phyloP scores from a whole-genome alignment of 305 asterid genomes.

The Caryopteris hybrid region DNA sequence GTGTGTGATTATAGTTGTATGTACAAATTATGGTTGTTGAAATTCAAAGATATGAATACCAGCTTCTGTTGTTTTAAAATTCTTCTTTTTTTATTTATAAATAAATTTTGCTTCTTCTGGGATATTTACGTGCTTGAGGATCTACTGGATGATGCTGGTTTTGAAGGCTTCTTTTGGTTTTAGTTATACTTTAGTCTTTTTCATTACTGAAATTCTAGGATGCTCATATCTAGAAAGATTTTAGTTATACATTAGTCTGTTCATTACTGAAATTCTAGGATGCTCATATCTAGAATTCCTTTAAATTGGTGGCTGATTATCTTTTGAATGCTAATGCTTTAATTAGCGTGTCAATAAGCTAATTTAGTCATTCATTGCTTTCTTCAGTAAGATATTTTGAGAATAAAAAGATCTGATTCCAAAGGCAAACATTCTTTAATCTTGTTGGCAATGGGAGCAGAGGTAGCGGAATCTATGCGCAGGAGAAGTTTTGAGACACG shows the following conservation, averaged over 20 bases:
- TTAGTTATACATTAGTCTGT: too few species aligned
- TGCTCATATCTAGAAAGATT: too few species aligned
- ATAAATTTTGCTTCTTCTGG: not conserved
- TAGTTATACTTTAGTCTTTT: not conserved
- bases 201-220: too few species aligned
- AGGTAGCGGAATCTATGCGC: slow-evolving; percentile 34
- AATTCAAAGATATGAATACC: not conserved
- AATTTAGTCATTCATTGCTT: not conserved
- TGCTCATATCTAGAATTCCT: not conserved
- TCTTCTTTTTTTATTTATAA: too few species aligned
- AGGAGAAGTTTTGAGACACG: slow-evolving; percentile 50
- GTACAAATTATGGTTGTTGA: not conserved
- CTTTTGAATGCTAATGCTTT: not conserved
- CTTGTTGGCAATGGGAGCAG: slow-evolving; percentile 36
- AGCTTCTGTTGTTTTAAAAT: too few species aligned
- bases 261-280: not conserved
- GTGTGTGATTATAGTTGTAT: not conserved
- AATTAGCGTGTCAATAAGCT: not conserved
- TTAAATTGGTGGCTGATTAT: not conserved
- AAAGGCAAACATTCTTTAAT: not conserved
- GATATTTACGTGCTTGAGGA: not conserved
- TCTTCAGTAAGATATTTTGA: not conserved
- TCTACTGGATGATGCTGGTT: not conserved
- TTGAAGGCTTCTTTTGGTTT: not conserved
- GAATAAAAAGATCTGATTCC: not conserved